Conservation (phyloP, 306 rosid genomes). For the Castanopsis chinensis region DNA sequence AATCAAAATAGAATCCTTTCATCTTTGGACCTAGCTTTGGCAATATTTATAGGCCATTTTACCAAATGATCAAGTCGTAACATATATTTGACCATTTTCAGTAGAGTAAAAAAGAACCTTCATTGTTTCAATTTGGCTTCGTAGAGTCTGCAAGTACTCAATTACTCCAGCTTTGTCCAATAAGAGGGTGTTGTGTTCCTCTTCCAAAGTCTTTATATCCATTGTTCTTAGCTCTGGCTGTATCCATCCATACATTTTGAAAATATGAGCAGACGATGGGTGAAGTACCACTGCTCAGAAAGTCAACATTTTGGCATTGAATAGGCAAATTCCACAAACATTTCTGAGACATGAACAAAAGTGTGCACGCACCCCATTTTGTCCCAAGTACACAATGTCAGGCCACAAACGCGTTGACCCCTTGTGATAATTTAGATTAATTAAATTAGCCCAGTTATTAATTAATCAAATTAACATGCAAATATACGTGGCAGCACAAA, state of each 20-base stretch:
- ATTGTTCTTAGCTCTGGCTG: conserved; percentile 65
- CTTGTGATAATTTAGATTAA: too few relatives aligned
- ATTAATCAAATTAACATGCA: too few relatives aligned
- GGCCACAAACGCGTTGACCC: too few relatives aligned
- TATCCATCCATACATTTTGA: conserved; percentile 28
- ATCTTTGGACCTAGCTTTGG: not conserved
- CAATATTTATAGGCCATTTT: not conserved
- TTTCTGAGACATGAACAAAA: too few relatives aligned
- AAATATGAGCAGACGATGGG: not conserved
- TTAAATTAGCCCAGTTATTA: too few relatives aligned
- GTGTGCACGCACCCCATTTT: too few relatives aligned
- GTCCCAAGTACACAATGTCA: too few relatives aligned
- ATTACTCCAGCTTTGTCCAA: conserved; percentile 71
- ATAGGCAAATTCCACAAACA: not conserved
- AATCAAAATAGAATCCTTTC: not conserved
- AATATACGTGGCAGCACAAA: too few relatives aligned
- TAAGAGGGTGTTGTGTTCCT: conserved; percentile 60
- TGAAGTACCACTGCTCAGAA: not conserved
- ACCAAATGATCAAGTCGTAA: not conserved
- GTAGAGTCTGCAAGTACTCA: conserved; percentile 65
- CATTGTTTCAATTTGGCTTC: conserved; percentile 56
- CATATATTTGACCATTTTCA: conserved; percentile 1
- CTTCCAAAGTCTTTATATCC: conserved; percentile 61
- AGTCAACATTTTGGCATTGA: not conserved
- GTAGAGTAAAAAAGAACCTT: conserved; percentile 44